Conservation (phyloP, 352 stramenopile species). For the Phytophthora megakarya region DNA sequence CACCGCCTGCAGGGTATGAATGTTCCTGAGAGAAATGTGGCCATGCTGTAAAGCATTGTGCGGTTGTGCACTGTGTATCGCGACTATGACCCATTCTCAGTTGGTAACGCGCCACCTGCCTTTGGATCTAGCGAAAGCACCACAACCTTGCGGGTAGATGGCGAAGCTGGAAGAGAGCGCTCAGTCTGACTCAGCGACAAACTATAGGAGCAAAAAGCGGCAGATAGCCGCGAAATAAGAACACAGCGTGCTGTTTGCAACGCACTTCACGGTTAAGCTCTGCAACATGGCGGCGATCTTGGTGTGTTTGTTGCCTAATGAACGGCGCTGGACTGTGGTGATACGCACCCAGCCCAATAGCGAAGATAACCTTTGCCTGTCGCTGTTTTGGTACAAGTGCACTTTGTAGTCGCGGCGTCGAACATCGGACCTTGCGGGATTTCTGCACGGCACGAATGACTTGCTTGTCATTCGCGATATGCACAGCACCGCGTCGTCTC, state of each 20-base stretch:
- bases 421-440: slow-evolving; percentile 38
- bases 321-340: slow-evolving; percentile 15
- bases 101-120: slow-evolving; percentile 34
- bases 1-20: slow-evolving; percentile 27
- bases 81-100: slow-evolving; percentile 14
- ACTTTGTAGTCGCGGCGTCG: slow-evolving; percentile 20
- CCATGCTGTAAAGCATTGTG: slow-evolving; percentile 22
- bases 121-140: slow-evolving; percentile 15
- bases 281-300: background rate
- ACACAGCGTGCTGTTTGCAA: background rate
- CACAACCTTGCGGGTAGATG: slow-evolving; percentile 14
- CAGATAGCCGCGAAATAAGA: slow-evolving; percentile 15
- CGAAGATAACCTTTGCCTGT: slow-evolving; percentile 12
- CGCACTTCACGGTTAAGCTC: background rate
- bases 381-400: slow-evolving; percentile 14
- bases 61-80: slow-evolving; percentile 20
- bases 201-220: background rate
- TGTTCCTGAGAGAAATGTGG: slow-evolving; percentile 33
- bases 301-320: slow-evolving; percentile 14
- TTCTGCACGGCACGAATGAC: slow-evolving; percentile 19
- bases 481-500: slow-evolving; percentile 2
- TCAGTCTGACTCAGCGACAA: slow-evolving; percentile 17
- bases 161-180: slow-evolving; percentile 11
- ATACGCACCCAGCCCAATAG: slow-evolving; percentile 14
- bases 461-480: slow-evolving; percentile 12